Conservation (phyloP, 2,329 filamentous ascomycete genomes). For the Hypocreales sp. region DNA sequence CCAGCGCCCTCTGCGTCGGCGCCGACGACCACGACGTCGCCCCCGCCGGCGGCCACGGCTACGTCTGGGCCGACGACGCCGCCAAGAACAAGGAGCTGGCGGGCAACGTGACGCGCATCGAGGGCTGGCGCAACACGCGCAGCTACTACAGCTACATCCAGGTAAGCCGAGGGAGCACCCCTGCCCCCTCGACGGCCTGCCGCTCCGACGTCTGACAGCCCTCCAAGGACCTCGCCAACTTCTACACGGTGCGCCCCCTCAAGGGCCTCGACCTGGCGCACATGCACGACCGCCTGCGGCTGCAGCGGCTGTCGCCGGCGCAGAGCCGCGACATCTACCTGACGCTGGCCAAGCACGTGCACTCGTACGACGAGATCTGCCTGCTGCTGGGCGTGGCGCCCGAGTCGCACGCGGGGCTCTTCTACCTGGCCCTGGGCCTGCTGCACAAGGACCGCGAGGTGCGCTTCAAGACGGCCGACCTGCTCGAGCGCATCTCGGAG, state of each 20-base stretch:
- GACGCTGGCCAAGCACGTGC: constrained; percentile 58
- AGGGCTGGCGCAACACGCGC: constrained; percentile 90
- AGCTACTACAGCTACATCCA: constrained; percentile 95
- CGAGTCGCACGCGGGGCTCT: constrained; percentile 74
- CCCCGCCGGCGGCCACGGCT: constrained; percentile 66
- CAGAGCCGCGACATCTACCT: constrained; percentile 78
- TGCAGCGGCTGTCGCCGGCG: constrained; percentile 59
- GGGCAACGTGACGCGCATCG: constrained; percentile 82
- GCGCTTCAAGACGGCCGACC: constrained; percentile 57
- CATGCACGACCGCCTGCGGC: constrained; percentile 79
- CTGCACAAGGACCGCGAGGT: constrained; percentile 82
- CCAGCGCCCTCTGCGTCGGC: constrained; percentile 75
- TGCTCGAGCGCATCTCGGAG: constrained; percentile 67
- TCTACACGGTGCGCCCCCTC: constrained; percentile 50
- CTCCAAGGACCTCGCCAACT: constrained; percentile 50
- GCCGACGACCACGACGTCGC: constrained; percentile 52
- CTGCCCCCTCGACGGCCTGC: not conserved
- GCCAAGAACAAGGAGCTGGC: constrained; percentile 74
- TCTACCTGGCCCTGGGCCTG: constrained; percentile 78
- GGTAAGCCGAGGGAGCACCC: constrained; percentile 24
- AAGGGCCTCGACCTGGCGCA: constrained; percentile 80
- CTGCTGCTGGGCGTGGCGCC: constrained; percentile 70
- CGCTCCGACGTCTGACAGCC: constrained; percentile 13
- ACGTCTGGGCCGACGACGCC: constrained; percentile 80
- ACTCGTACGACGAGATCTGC: constrained; percentile 72